A percentile compares a stretch with the other conserved stretches of the same genome.
Evolutionary conservation across 1,139 yeast genomes (phyloP).

Genomic region (Zhuliangozyma parablackwelliae): DNA sequence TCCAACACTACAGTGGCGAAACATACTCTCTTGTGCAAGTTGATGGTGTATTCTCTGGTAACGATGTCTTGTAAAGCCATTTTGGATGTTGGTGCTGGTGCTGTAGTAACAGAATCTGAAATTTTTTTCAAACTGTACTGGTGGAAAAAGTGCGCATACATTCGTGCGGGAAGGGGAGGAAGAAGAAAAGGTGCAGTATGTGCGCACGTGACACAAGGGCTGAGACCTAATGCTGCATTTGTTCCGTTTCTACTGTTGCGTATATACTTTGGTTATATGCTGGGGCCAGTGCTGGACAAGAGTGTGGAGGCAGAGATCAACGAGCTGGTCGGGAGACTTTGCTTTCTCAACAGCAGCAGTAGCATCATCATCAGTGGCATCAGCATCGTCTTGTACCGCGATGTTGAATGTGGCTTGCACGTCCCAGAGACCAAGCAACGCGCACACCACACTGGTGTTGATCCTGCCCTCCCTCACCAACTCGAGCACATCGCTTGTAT

Average conservation of each 20-base stretch:
- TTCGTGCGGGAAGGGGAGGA: neutral
- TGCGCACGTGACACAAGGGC: constrained; percentile 6
- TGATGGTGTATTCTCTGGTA: constrained; percentile 99
- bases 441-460: constrained; percentile 26
- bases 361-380: too few relatives aligned
- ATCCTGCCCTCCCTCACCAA: constrained; percentile 18
- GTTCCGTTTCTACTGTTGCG: neutral
- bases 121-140: too few relatives aligned
- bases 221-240: constrained; percentile 3
- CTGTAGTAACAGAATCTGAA: too few relatives aligned
- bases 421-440: constrained; percentile 33
- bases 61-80: constrained; percentile 99
- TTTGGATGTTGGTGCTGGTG: constrained; percentile 27
- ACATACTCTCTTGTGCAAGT: constrained; percentile 99
- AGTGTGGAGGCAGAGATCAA: too few relatives aligned
- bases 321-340: too few relatives aligned
- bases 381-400: constrained; percentile 8
- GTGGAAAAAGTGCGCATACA: too few relatives aligned
- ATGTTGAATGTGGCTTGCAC: constrained; percentile 18
- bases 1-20: neutral
- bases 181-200: neutral
- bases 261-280: too few relatives aligned
- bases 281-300: too few relatives aligned
- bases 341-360: too few relatives aligned
- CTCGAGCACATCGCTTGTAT: constrained; percentile 11